A percentile compares a stretch with the other conserved stretches of the same genome.
phyloP scores from a whole-genome alignment of 768 basidiomycete species.

The Amanita pallidorosea region DNA sequence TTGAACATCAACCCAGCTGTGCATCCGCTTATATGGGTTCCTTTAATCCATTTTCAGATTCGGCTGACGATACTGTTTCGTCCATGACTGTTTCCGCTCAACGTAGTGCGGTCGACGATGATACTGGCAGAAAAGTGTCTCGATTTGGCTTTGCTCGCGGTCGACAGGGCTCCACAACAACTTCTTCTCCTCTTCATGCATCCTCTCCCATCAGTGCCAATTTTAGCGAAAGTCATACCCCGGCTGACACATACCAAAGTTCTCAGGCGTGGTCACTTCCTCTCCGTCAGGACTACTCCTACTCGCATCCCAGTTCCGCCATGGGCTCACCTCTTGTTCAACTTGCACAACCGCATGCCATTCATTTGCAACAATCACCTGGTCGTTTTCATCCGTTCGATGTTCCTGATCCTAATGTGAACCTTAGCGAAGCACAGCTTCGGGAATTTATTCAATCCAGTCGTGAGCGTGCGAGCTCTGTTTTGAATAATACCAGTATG shows the following conservation, averaged over 20 bases:
- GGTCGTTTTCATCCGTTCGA: slow-evolving; percentile 43
- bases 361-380: slow-evolving; percentile 22
- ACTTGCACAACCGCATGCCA: slow-evolving; percentile 31
- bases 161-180: slow-evolving; percentile 43
- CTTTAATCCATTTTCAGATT: slow-evolving; percentile 74
- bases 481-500: slow-evolving; percentile 15
- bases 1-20: slow-evolving; percentile 36
- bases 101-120: slow-evolving; percentile 41
- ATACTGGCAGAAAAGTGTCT: slow-evolving; percentile 56
- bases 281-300: slow-evolving; percentile 30
- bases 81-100: slow-evolving; percentile 19
- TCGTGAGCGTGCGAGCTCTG: slow-evolving; percentile 39
- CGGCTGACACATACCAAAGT: slow-evolving; percentile 22
- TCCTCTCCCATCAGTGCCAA: slow-evolving; percentile 41
- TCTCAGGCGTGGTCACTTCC: slow-evolving; percentile 31
- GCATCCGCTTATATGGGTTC: slow-evolving; percentile 56
- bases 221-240: slow-evolving; percentile 32
- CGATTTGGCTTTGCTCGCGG: slow-evolving; percentile 76
- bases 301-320: slow-evolving; percentile 22
- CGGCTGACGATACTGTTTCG: slow-evolving; percentile 31
- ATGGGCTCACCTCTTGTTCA: slow-evolving; percentile 36
- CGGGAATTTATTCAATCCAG: slow-evolving; percentile 68
- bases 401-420: slow-evolving; percentile 13
- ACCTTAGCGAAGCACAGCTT: slow-evolving; percentile 66
- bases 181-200: slow-evolving; percentile 50